Evolutionary conservation across 768 basidiomycete genomes (phyloP).

Genomic region (Pisolithus albus): DNA sequence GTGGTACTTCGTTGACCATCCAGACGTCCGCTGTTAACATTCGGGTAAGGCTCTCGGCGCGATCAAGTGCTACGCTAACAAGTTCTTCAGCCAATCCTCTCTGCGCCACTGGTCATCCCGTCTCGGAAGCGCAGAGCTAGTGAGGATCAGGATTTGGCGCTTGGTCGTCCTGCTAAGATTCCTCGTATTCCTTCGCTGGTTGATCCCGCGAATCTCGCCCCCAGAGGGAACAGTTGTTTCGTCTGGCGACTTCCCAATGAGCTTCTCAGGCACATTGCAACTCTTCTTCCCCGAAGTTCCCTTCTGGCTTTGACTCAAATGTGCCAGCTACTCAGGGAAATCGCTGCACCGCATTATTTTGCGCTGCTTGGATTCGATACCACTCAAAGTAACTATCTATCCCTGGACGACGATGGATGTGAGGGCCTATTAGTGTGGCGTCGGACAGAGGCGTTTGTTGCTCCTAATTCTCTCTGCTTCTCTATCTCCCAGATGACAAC

Average conservation of each 20-base stretch:
- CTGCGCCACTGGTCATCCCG: too few species aligned
- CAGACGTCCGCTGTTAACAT: neutral
- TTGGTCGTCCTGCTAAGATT: too few species aligned
- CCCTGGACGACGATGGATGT: neutral
- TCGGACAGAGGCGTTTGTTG: neutral
- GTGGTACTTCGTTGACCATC: neutral
- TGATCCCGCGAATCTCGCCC: too few species aligned
- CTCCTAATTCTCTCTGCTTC: neutral
- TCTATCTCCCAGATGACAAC: too few species aligned
- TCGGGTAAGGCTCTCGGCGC: neutral
- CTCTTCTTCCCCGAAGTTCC: neutral
- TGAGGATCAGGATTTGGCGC: too few species aligned
- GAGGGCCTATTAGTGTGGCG: neutral
- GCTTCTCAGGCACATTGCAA: neutral
- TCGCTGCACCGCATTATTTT: neutral
- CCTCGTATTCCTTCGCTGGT: too few species aligned
- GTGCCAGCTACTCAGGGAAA: neutral
- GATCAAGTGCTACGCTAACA: too few species aligned
- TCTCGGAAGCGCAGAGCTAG: too few species aligned
- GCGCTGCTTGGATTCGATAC: neutral
- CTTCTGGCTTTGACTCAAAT: neutral
- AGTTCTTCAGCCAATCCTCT: too few species aligned
- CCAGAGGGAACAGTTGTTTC: neutral
- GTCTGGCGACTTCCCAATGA: neutral
- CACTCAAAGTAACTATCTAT: neutral